Base-by-base conservation (phyloP, 768 basidiomycete species). In the Suillus placidus region DNA sequence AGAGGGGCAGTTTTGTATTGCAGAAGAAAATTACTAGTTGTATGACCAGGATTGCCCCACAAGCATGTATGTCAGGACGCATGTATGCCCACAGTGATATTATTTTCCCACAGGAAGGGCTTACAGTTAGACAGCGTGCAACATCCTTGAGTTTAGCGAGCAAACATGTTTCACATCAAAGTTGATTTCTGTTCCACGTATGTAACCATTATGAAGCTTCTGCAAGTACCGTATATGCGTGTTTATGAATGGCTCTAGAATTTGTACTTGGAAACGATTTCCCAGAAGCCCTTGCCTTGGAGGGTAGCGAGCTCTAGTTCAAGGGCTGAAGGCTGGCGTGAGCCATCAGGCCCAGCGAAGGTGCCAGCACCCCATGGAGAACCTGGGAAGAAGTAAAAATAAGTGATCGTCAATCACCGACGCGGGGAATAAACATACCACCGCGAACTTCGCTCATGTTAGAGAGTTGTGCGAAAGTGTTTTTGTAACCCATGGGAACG, bases 351-450 rank as follows among this genome's bases (percentile, higher is more conserved):
- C 1, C 76, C 82, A 38, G 87, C 82, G 67, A 84, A 83, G 13
- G 89, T 88, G 30, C 89, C 90, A 30, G 92, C 89, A 51, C 92
- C 93, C 85, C 87, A 94, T 26, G 92, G 86, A 18, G 89, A 89
- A 16, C 90, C 90, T 88, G 67, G 6, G 62, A 12, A 26, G 47
- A 40, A 55, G 23, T 16, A 61, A 67, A 60, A n/a, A 49, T 64
- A 45, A 60, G 61, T 58, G 42, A 54, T 62, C 1, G 2, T 49
- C 16, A 40, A 57, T 34, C 18, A 67, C 32, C 12, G 6, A 54
- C 20, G 20, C 35, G 20, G 51, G 51, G 61, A 64, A 35, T 32
- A 49, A 38, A 79, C 85, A 52, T 68, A 87, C 88, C 89, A 64
- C 89, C 89, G 61, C 84, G 86, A 30, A 82, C 82, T 72, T 87